phyloP scores from a whole-genome alignment of 2,329 filamentous ascomycete species.

The Calonectria crousiana region DNA sequence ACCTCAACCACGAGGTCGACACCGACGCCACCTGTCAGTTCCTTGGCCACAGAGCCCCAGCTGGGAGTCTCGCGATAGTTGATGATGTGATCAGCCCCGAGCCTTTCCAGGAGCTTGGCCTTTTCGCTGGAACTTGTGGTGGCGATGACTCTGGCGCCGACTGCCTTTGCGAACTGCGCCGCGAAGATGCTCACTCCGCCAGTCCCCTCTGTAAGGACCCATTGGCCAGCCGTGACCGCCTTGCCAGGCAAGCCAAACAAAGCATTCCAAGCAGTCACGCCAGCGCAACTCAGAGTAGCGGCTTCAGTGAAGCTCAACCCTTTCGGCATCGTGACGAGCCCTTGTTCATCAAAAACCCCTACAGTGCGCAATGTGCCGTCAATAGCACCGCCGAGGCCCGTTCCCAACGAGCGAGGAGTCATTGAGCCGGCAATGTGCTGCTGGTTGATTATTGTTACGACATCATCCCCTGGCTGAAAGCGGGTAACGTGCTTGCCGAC shows the following conservation, averaged over 20 bases:
- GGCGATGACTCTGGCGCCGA: constrained; percentile 55
- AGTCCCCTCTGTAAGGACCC: constrained; percentile 56
- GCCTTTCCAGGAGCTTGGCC: constrained; percentile 48
- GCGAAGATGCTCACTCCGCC: constrained; percentile 57
- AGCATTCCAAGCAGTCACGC: constrained; percentile 69
- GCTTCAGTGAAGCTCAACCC: constrained; percentile 61
- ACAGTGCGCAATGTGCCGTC: constrained; percentile 48
- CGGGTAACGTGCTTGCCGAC: constrained; percentile 19
- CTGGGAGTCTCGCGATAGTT: constrained; percentile 55
- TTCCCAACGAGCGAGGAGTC: not conserved
- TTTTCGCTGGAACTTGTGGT: constrained; percentile 55
- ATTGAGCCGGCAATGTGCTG: constrained; percentile 59
- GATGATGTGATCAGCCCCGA: constrained; percentile 58
- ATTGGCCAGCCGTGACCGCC: constrained; percentile 48
- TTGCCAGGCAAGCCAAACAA: constrained; percentile 59
- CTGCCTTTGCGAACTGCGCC: constrained; percentile 56
- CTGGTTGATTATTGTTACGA: constrained; percentile 67
- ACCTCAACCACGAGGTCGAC: constrained; percentile 60
- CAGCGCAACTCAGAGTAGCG: constrained; percentile 64
- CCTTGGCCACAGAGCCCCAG: constrained; percentile 55
- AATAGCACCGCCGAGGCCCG: constrained; percentile 36
- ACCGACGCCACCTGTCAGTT: constrained; percentile 51
- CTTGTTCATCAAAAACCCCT: constrained; percentile 58
- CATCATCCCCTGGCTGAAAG: constrained; percentile 2
- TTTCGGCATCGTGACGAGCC: constrained; percentile 69